Conservation (phyloP, 345 rosid genomes). For the Carallia pectinifolia region DNA sequence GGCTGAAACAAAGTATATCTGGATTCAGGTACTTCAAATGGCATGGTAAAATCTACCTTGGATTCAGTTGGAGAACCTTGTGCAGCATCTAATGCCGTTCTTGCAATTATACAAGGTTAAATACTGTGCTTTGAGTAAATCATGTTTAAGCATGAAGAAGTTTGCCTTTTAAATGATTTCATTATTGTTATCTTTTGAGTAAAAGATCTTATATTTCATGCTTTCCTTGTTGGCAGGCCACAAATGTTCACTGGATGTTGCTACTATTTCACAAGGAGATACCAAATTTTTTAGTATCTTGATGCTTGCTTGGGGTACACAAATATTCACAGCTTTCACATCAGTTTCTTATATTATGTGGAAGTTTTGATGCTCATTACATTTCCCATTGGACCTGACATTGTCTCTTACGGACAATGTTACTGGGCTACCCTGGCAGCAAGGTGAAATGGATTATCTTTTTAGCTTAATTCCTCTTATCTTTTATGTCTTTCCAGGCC, state of each 20-base stretch:
- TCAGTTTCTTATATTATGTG: neutral
- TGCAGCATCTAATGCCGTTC: constrained; percentile 54
- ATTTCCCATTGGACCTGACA: neutral
- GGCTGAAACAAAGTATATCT: constrained; percentile 5
- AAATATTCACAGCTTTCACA: neutral
- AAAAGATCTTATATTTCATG: constrained; percentile 3
- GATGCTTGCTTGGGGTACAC: constrained; percentile 97
- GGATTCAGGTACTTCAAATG: constrained; percentile 84
- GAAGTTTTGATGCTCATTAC: neutral
- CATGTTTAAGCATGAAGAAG: constrained; percentile 1
- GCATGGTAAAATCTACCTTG: constrained; percentile 85
- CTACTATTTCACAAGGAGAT: constrained; percentile 71
- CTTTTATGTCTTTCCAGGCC: constrained; percentile 48
- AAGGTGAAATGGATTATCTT: no score
- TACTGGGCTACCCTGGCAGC: no score
- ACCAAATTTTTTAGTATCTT: constrained; percentile 72
- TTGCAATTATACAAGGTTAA: constrained; percentile 83
- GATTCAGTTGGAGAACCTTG: constrained; percentile 76
- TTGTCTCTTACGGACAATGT: neutral
- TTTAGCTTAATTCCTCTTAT: no score
- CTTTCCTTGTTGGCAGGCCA: constrained; percentile 51
- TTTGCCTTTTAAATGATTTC: constrained; percentile 5
- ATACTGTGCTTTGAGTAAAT: constrained; percentile 6
- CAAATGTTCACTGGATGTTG: constrained; percentile 72
- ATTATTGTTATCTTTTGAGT: constrained; percentile 1